phyloP scores from a whole-genome alignment of 805 yeast species.

The Candida easanensis region DNA sequence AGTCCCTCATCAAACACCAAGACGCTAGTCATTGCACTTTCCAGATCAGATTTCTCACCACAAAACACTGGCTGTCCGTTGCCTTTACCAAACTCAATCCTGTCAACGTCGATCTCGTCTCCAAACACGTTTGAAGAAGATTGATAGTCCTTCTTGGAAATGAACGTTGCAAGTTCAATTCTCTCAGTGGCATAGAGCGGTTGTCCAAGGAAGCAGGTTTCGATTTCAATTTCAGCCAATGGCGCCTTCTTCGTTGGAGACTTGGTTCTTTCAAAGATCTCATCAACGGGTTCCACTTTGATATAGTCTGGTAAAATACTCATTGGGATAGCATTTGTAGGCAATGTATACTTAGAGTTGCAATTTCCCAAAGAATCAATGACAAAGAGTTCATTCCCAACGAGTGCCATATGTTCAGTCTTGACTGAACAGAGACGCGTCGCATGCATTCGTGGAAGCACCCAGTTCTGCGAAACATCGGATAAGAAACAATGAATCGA shows the following conservation, averaged over 20 bases:
- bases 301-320: slow-evolving; percentile 27
- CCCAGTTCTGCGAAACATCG: slow-evolving; percentile 17
- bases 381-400: slow-evolving; percentile 17
- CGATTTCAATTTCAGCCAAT: slow-evolving; percentile 53
- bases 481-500: slow-evolving; percentile 59
- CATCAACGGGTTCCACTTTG: slow-evolving; percentile 14
- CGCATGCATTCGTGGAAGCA: slow-evolving; percentile 25
- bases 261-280: slow-evolving; percentile 21
- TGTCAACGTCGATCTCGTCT: slow-evolving; percentile 3
- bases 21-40: slow-evolving; percentile 19
- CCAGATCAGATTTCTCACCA: slow-evolving; percentile 18
- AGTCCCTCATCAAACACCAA: slow-evolving; percentile 13
- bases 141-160: not conserved
- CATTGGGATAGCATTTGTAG: slow-evolving; percentile 29
- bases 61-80: slow-evolving; percentile 20
- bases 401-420: slow-evolving; percentile 11
- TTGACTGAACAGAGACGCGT: slow-evolving; percentile 7
- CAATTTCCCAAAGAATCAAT: slow-evolving; percentile 27
- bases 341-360: slow-evolving; percentile 39
- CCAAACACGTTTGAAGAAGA: slow-evolving; percentile 6
- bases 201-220: slow-evolving; percentile 38
- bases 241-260: slow-evolving; percentile 26
- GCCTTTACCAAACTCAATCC: slow-evolving; percentile 17
- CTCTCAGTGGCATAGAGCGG: slow-evolving; percentile 17
- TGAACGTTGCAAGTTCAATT: slow-evolving; percentile 17